Conservation (phyloP, 164 flowering plant genomes). For the Stephania cephalantha region DNA sequence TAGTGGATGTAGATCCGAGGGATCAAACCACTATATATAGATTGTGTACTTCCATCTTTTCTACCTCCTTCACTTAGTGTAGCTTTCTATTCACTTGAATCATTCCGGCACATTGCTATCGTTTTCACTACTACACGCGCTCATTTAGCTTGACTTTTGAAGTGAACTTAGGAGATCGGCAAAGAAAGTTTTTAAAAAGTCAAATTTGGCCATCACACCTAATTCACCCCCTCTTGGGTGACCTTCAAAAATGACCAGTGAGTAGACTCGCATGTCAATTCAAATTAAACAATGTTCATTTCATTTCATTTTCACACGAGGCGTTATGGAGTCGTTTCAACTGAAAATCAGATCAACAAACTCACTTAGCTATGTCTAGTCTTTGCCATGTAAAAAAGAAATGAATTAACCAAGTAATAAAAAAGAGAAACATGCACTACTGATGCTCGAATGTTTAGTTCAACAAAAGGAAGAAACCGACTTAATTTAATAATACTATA, state of each 20-base stretch:
- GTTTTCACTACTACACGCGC: too few species aligned
- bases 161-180: too few species aligned
- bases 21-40: too few species aligned
- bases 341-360: neutral
- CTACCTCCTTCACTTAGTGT: too few species aligned
- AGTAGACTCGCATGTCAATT: neutral
- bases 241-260: neutral
- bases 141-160: too few species aligned
- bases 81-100: too few species aligned
- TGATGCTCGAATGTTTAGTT: neutral
- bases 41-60: too few species aligned
- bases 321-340: neutral
- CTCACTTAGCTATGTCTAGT: neutral
- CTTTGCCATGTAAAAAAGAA: neutral
- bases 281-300: neutral
- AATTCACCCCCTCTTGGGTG: too few species aligned
- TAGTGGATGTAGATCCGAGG: too few species aligned
- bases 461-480: neutral
- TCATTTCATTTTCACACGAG: neutral
- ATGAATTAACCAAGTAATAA: neutral
- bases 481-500: neutral
- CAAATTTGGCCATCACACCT: too few species aligned
- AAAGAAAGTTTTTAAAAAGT: too few species aligned
- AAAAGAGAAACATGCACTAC: neutral
- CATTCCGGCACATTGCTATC: too few species aligned